Base-by-base conservation (phyloP, 1,139 yeast genomes). In the Saccharomyces hybrid region DNA sequence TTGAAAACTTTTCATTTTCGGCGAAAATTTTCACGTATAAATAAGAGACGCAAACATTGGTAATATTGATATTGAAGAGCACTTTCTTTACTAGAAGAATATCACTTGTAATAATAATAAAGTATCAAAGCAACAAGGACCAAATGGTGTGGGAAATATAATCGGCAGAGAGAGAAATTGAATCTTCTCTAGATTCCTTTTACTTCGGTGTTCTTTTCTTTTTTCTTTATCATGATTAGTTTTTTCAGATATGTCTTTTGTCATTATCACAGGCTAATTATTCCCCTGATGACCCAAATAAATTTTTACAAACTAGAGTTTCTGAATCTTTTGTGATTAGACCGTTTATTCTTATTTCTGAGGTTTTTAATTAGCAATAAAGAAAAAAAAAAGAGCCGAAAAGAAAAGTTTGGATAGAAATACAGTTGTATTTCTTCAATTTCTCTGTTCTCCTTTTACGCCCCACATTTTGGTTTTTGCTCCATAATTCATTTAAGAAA, bases 251-350 rank as follows among this genome's bases (percentile, higher is more conserved):
- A 38, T 38, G 42, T 16, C 42, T 38, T 38, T 38, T 16, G 42
- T 38, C 42, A 16, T 38, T 38, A 38, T 38, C 42, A 38, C 42
- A 38, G 42, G 42, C 42, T 38, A 38, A 38, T 51, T 52, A 55
- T 59, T 57, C 68, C 70, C 58, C 63, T 67, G 70, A 67, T 67
- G 70, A 67, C 70, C 65, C 60, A 59, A 61, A 59, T 57, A 57
- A 55, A 62, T 60, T 56, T 60, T 58, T 66, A 69, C 72, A 70
- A 70, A 70, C 73, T 70, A 70, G 73, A 70, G 73, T 70, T 70
- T 70, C 73, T 70, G 73, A 69, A 66, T 56, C 52, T 59, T 60
- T 64, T 54, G 59, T 70, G 73, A 70, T 70, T 70, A 70, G 71
- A 66, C 65, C 56, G 62, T 63, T 64, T 48, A 48, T 46, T 32